Conservation (phyloP, 257 asterid genomes). For the Plantago elongata region DNA sequence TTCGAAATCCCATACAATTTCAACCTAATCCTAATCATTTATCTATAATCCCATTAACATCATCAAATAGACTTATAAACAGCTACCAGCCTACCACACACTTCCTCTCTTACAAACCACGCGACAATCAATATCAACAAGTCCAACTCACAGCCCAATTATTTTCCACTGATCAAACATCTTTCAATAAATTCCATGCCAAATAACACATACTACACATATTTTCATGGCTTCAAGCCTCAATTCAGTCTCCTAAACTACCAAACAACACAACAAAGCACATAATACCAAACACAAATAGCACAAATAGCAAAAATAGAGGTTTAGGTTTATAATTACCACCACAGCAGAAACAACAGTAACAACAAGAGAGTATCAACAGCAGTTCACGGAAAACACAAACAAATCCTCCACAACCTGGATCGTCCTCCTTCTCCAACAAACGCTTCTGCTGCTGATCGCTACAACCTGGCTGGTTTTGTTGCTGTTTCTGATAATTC, state of each 20-base stretch:
- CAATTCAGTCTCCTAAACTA: neutral
- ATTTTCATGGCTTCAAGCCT: neutral
- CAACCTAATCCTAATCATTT: too few species aligned
- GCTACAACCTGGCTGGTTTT: conserved; percentile 22
- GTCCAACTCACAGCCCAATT: too few species aligned
- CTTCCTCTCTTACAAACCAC: too few species aligned
- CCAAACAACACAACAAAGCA: neutral
- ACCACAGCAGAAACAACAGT: conserved; percentile 91
- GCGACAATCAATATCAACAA: too few species aligned
- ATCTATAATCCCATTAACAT: too few species aligned
- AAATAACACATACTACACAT: too few species aligned
- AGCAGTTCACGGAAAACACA: conserved; percentile 44
- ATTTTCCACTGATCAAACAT: too few species aligned
- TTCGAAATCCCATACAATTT: too few species aligned
- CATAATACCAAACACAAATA: neutral
- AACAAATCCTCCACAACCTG: conserved; percentile 24
- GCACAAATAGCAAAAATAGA: neutral
- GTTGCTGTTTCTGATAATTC: conserved; percentile 46
- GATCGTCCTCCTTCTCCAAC: conserved; percentile 28
- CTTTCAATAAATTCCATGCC: too few species aligned
- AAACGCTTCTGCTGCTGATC: conserved; percentile 34
- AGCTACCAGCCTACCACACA: too few species aligned
- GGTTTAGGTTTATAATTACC: conserved; percentile 32
- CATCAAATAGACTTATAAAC: too few species aligned
- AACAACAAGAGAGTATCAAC: conserved; percentile 71